These are phyloP conservation scores for Wickerhamomyces queroliae DNA, from an alignment of 805 yeast genomes.

Conservation along the genomic window DNA sequence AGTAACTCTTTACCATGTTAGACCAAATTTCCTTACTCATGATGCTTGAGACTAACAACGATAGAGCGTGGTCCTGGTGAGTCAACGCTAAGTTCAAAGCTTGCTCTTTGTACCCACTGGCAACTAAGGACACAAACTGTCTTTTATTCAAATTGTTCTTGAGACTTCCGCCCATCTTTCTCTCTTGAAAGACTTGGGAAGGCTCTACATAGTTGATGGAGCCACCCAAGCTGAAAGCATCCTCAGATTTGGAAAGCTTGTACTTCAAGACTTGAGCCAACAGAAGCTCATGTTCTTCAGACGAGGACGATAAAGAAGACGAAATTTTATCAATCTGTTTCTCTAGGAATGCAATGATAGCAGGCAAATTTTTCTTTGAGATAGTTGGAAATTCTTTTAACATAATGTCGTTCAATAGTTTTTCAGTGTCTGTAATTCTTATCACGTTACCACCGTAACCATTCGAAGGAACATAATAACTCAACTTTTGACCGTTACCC, in stretches of 20 bases:
- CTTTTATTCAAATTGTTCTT: slow-evolving; percentile 22
- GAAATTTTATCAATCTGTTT: slow-evolving; percentile 9
- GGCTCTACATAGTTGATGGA: slow-evolving; percentile 13
- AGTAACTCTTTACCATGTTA: slow-evolving; percentile 51
- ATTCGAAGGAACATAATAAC: slow-evolving; percentile 33
- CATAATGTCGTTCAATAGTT: slow-evolving; percentile 26
- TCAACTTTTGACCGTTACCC: slow-evolving; percentile 41
- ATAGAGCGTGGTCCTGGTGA: slow-evolving; percentile 70
- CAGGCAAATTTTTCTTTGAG: slow-evolving; percentile 22
- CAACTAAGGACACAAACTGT: slow-evolving; percentile 49
- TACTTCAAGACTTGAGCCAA: slow-evolving; percentile 28
- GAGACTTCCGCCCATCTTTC: slow-evolving; percentile 6
- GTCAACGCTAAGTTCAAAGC: slow-evolving; percentile 62
- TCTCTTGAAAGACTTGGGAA: neutral
- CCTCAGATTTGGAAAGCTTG: slow-evolving; percentile 12
- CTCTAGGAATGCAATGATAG: slow-evolving; percentile 22
- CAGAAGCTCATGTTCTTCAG: slow-evolving; percentile 70
- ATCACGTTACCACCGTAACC: slow-evolving; percentile 29
- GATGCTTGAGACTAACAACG: slow-evolving; percentile 64
- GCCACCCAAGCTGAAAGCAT: slow-evolving; percentile 17
- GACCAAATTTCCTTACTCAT: slow-evolving; percentile 58
- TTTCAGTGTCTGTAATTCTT: slow-evolving; percentile 28
- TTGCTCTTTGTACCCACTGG: slow-evolving; percentile 59
- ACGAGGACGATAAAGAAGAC: slow-evolving; percentile 28
- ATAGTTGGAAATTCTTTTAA: slow-evolving; percentile 31